These are phyloP conservation scores for Colletotrichum lini DNA, from an alignment of 2,329 filamentous ascomycete species.

Conservation along the genomic window DNA sequence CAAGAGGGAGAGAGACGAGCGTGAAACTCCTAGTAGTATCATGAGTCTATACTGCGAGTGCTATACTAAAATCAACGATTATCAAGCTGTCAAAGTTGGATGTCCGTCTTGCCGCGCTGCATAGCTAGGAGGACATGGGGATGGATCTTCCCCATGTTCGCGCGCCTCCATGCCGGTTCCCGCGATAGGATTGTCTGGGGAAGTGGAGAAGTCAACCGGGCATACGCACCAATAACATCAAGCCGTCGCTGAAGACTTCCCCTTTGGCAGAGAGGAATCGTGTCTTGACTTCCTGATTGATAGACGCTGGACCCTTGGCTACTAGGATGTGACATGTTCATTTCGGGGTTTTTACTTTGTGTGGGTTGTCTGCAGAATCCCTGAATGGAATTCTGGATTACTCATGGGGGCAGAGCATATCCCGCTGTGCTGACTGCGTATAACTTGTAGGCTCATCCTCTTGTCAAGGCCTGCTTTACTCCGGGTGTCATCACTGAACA, in stretches of 20 bases:
- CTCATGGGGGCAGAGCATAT: no score
- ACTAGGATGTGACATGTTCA: background rate
- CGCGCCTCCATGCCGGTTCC: background rate
- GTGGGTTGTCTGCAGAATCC: background rate
- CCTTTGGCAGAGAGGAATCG: background rate
- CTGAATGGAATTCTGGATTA: no score
- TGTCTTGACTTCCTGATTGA: background rate
- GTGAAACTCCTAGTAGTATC: background rate
- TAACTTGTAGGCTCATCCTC: no score
- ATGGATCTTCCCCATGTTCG: background rate
- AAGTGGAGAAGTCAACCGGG: conserved; percentile 1
- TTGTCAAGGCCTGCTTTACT: no score
- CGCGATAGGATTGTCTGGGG: conserved; percentile 11
- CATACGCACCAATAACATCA: background rate
- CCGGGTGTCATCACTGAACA: no score
- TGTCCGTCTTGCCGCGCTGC: background rate
- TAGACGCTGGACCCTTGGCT: background rate
- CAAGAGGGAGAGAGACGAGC: background rate
- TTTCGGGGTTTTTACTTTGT: background rate
- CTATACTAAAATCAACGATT: background rate
- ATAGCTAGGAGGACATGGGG: background rate
- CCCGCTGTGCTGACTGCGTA: no score
- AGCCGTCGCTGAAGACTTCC: background rate
- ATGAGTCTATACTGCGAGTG: background rate
- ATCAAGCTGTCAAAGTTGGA: no score